These are phyloP conservation scores for Monosporascus sp. DNA, from an alignment of 2,329 filamentous ascomycete genomes.

Conservation along the genomic window DNA sequence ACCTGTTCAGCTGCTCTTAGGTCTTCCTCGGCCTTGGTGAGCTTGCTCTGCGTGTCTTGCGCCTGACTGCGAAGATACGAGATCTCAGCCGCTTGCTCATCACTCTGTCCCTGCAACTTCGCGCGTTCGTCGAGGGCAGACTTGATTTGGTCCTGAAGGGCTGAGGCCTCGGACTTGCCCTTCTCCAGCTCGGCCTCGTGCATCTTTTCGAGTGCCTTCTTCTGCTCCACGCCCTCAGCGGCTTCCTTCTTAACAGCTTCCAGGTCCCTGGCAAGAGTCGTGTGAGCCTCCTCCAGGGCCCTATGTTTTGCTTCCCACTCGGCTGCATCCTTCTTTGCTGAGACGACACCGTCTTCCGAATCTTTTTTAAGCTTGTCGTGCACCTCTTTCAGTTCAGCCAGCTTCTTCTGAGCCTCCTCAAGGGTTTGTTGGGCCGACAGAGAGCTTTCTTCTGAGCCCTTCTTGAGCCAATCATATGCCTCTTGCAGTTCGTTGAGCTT, in stretches of 20 bases:
- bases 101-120: slow-evolving; percentile 25
- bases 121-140: slow-evolving; percentile 22
- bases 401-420: neutral
- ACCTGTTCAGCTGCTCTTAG: slow-evolving; percentile 29
- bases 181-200: slow-evolving; percentile 13
- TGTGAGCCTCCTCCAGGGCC: slow-evolving; percentile 11
- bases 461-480: slow-evolving; percentile 25
- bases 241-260: slow-evolving; percentile 19
- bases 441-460: slow-evolving; percentile 24
- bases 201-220: slow-evolving; percentile 5
- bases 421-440: slow-evolving; percentile 15
- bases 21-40: slow-evolving; percentile 31
- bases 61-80: slow-evolving; percentile 25
- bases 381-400: neutral
- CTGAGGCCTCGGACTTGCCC: slow-evolving; percentile 9
- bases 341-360: slow-evolving; percentile 26
- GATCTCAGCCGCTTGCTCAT: slow-evolving; percentile 26
- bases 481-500: slow-evolving; percentile 11
- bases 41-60: slow-evolving; percentile 32
- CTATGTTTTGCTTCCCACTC: slow-evolving; percentile 19
- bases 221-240: slow-evolving; percentile 13
- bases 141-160: slow-evolving; percentile 19
- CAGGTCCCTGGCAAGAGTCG: slow-evolving; percentile 13
- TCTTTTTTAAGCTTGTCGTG: slow-evolving; percentile 15
- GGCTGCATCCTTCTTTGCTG: slow-evolving; percentile 20